phyloP scores from a whole-genome alignment of 2,329 filamentous ascomycete genomes.

The Verticillium klebahnii region DNA sequence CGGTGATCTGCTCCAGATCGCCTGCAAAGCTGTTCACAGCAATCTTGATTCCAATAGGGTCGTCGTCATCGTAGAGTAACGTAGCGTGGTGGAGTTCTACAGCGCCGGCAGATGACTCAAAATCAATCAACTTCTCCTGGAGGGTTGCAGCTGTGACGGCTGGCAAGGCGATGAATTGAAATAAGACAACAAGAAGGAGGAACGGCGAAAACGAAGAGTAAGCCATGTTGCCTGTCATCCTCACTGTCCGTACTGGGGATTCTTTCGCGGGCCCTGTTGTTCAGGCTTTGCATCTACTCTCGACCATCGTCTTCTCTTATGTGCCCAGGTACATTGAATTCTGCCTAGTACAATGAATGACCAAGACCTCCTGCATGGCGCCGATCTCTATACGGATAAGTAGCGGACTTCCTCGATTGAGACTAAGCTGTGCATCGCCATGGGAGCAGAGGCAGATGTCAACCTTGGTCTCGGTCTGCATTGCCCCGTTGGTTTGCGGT shows the following conservation, averaged over 20 bases:
- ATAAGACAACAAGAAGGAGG: not conserved
- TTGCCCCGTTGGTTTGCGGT: not conserved
- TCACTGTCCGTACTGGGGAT: no score
- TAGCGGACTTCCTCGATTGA: no score
- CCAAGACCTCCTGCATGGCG: no score
- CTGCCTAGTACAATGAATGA: no score
- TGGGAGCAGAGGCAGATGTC: not conserved
- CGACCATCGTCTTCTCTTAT: no score
- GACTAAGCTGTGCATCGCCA: no score
- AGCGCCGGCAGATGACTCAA: not conserved
- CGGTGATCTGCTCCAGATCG: slow-evolving; percentile 6
- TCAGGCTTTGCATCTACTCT: no score
- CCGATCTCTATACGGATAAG: no score
- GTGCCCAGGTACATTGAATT: no score
- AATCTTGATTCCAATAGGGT: slow-evolving; percentile 6
- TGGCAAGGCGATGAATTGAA: not conserved
- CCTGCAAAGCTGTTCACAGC: slow-evolving; percentile 4
- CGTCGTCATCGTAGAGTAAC: not conserved
- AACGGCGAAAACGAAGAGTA: not conserved
- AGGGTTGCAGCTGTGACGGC: not conserved
- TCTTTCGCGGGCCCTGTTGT: no score
- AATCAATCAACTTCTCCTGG: slow-evolving; percentile 2
- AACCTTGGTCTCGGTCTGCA: not conserved
- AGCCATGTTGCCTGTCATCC: not conserved
- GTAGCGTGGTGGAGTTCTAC: slow-evolving; percentile 2